Conservation (phyloP, 1,139 yeast species). For the Lodderomyces jiufengensis region DNA sequence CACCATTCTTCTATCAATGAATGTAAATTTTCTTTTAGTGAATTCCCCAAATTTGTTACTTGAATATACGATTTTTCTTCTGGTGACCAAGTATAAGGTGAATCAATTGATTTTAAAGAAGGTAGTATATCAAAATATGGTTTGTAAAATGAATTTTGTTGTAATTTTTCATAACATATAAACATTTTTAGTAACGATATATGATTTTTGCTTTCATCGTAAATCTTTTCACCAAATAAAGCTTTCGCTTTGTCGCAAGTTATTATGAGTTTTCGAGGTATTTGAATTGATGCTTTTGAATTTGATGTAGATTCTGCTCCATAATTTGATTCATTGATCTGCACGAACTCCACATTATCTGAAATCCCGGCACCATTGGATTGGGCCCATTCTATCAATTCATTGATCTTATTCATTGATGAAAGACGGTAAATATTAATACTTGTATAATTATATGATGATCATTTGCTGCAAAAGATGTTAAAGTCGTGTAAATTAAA, state of each 20-base stretch:
- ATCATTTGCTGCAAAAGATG: slow-evolving; percentile 1
- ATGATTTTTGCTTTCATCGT: slow-evolving; percentile 23
- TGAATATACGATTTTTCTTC: slow-evolving; percentile 47
- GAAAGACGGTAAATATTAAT: too few species aligned
- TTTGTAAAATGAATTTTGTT: slow-evolving; percentile 23
- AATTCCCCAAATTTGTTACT: slow-evolving; percentile 55
- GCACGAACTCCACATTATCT: slow-evolving; percentile 20
- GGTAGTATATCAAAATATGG: slow-evolving; percentile 67
- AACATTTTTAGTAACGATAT: slow-evolving; percentile 48
- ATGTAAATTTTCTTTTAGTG: slow-evolving; percentile 32
- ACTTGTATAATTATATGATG: not conserved
- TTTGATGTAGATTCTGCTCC: slow-evolving; percentile 29
- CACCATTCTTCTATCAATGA: slow-evolving; percentile 52
- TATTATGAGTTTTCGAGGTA: slow-evolving; percentile 39
- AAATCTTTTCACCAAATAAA: slow-evolving; percentile 27
- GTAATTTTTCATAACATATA: slow-evolving; percentile 36
- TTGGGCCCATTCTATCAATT: slow-evolving; percentile 48
- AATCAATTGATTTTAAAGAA: slow-evolving; percentile 37
- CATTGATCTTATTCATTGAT: slow-evolving; percentile 6
- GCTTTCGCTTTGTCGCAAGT: slow-evolving; percentile 42
- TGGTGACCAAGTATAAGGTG: slow-evolving; percentile 64
- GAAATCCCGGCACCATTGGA: slow-evolving; percentile 45
- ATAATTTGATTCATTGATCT: slow-evolving; percentile 27
- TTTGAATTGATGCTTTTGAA: slow-evolving; percentile 20
- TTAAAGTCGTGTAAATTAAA: not conserved